Conservation (phyloP, 2,329 filamentous ascomycete species). For the Fusarium humuli region DNA sequence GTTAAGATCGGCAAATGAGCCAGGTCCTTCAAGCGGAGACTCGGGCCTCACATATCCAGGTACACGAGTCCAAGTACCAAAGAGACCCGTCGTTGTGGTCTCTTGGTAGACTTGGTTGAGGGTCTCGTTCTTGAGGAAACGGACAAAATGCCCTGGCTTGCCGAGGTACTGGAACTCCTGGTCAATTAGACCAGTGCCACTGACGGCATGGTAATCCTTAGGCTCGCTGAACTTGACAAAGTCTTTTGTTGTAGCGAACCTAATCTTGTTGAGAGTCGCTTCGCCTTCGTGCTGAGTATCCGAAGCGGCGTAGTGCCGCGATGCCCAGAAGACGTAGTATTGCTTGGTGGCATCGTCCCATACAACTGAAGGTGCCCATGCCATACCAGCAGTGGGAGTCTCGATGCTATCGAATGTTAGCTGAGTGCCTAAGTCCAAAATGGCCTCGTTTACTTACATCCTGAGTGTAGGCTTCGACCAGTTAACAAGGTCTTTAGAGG, state of each 20-base stretch:
- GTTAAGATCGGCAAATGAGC: conserved; percentile 53
- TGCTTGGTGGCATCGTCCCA: conserved; percentile 52
- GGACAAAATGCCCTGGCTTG: conserved; percentile 54
- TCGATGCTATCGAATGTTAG: conserved; percentile 47
- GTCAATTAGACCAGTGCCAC: conserved; percentile 60
- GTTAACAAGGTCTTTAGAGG: conserved; percentile 50
- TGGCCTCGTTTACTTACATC: not conserved
- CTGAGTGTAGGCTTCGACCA: conserved; percentile 48
- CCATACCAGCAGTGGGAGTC: conserved; percentile 51
- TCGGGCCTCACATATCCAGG: conserved; percentile 50
- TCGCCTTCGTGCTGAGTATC: conserved; percentile 60
- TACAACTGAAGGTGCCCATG: conserved; percentile 54
- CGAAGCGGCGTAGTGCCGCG: conserved; percentile 55
- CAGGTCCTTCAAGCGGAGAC: conserved; percentile 52
- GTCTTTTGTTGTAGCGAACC: conserved; percentile 63
- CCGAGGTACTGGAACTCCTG: conserved; percentile 61
- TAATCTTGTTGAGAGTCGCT: conserved; percentile 56
- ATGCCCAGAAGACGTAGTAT: conserved; percentile 63
- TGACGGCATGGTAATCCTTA: conserved; percentile 56
- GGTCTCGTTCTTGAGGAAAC: conserved; percentile 65
- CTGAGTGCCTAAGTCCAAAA: accelerated
- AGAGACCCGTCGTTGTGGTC: conserved; percentile 57
- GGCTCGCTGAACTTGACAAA: conserved; percentile 61
- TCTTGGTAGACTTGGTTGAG: conserved; percentile 62
- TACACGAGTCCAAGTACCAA: conserved; percentile 60